phyloP scores from a whole-genome alignment of 345 rosid genomes.

The Ceriops tagal region DNA sequence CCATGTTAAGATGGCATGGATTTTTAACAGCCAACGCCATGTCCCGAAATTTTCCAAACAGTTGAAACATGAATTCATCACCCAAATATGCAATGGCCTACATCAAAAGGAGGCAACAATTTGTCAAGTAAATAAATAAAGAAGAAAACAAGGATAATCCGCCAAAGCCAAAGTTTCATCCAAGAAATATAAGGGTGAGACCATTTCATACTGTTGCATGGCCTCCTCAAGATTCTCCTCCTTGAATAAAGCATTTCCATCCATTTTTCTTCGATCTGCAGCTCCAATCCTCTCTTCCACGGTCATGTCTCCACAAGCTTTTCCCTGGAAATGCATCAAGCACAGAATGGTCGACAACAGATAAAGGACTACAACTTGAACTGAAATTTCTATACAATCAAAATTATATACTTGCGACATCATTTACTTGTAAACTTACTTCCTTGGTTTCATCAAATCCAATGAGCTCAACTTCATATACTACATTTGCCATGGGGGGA shows the following conservation, averaged over 20 bases:
- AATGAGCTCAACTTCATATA: conserved; percentile 87
- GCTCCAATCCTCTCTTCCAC: conserved; percentile 92
- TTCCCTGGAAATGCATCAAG: conserved; percentile 52
- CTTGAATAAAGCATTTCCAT: conserved; percentile 75
- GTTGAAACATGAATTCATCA: conserved; percentile 95
- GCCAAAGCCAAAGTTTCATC: not conserved
- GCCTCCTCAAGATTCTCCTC: conserved; percentile 90
- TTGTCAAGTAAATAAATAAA: conserved; percentile 14
- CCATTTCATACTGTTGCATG: conserved; percentile 99
- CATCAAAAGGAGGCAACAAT: conserved; percentile 11
- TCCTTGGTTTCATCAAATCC: conserved; percentile 96
- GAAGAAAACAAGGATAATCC: not conserved
- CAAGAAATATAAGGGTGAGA: conserved; percentile 35
- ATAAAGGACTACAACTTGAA: not conserved
- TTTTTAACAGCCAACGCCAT: conserved; percentile 98
- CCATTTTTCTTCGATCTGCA: conserved; percentile 92
- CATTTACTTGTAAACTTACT: conserved; percentile 43
- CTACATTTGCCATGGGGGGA: conserved; percentile 82
- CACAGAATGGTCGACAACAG: conserved; percentile 2
- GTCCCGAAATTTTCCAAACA: conserved; percentile 90
- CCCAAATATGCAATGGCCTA: conserved; percentile 95
- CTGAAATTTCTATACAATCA: conserved; percentile 2
- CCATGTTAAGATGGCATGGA: conserved; percentile 93
- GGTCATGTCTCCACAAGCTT: conserved; percentile 94
- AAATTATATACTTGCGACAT: not conserved